Evolutionary conservation across 495 filamentous ascomycete genomes (phyloP).

Genomic region (Cercophora newfieldiana): DNA sequence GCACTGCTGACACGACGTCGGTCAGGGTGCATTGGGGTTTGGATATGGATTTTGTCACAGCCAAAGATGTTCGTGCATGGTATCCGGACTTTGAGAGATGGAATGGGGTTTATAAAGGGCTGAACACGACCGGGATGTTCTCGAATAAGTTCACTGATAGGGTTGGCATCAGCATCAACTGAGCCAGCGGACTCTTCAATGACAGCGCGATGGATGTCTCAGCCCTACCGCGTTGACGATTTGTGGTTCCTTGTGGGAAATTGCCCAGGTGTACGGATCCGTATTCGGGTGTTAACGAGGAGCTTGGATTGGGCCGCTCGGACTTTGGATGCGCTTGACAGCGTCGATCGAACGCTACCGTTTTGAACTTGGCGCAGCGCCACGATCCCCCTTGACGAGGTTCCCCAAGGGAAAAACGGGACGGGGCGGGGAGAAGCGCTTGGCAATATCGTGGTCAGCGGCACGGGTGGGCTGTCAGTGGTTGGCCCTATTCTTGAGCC

Average conservation of each 20-base stretch:
- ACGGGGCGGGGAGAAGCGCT: not conserved
- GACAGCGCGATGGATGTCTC: not conserved
- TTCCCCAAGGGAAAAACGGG: not conserved
- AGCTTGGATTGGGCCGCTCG: not conserved
- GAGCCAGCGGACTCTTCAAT: not conserved
- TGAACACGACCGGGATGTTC: constrained; percentile 22
- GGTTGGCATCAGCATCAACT: not conserved
- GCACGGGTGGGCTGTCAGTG: too few species aligned
- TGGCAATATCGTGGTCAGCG: not conserved
- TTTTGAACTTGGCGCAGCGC: not conserved
- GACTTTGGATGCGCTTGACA: not conserved
- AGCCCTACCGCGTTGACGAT: not conserved
- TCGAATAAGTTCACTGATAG: constrained; percentile 17
- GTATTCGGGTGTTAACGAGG: not conserved
- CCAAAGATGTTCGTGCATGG: constrained; percentile 12
- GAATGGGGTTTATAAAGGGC: constrained; percentile 11
- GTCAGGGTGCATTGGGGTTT: constrained; percentile 20
- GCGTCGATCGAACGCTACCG: not conserved
- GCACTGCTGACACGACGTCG: not conserved
- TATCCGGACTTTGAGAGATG: constrained; percentile 14
- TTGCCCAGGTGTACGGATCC: too few species aligned
- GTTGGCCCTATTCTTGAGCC: not conserved
- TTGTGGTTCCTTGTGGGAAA: not conserved
- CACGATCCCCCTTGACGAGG: not conserved
- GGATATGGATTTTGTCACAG: constrained; percentile 12